Evolutionary conservation across 2,329 filamentous ascomycete species (phyloP).

Genomic region (Penicillium sclerotigenum): DNA sequence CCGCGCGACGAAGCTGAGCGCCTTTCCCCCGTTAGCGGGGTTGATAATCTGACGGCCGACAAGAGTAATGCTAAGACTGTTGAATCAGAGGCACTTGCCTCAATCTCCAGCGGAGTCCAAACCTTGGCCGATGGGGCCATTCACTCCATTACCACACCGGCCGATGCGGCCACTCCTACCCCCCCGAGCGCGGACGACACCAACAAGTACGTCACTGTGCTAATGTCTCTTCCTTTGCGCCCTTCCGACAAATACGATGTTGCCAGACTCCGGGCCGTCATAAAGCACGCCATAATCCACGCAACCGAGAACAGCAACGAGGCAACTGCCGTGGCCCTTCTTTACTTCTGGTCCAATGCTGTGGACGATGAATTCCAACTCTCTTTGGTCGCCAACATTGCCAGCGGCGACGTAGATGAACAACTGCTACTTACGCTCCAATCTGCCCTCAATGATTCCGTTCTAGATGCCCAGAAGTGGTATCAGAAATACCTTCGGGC

Average conservation of each 20-base stretch:
- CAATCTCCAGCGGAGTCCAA: not conserved
- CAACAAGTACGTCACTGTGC: constrained; percentile 8
- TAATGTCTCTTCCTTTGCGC: constrained; percentile 13
- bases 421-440: constrained; percentile 12
- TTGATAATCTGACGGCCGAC: not conserved
- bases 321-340: constrained; percentile 9
- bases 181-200: not conserved
- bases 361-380: constrained; percentile 18
- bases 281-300: constrained; percentile 10
- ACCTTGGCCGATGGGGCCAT: constrained; percentile 1
- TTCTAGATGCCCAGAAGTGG: constrained; percentile 15
- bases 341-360: constrained; percentile 19
- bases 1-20: constrained; percentile 6
- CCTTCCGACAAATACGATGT: constrained; percentile 16
- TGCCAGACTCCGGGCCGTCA: constrained; percentile 9
- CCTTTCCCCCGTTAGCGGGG: constrained; percentile 1
- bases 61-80: constrained; percentile 4
- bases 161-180: not conserved
- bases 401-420: constrained; percentile 2
- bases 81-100: not conserved
- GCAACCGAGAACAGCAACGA: not conserved
- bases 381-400: constrained; percentile 19
- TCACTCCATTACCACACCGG: constrained; percentile 1
- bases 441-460: constrained; percentile 11
- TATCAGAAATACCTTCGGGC: constrained; percentile 8